These are phyloP conservation scores for Colletotrichum eremochloae DNA, from an alignment of 2,329 filamentous ascomycete species.

Conservation along the genomic window DNA sequence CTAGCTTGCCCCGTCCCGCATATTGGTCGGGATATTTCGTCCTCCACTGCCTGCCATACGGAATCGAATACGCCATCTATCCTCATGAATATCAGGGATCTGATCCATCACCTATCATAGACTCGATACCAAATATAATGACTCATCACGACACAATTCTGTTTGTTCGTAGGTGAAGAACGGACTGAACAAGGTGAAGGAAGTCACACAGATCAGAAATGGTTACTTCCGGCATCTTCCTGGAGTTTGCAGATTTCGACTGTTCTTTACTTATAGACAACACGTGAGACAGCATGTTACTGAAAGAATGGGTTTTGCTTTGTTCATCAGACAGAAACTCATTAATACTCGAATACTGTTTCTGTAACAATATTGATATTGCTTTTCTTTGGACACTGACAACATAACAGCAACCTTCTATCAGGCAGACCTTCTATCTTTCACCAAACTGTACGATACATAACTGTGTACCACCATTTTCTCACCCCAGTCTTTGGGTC, in stretches of 20 bases:
- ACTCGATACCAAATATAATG: background rate
- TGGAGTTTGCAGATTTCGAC: background rate
- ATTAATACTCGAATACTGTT: background rate
- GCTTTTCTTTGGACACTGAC: background rate
- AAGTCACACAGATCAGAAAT: background rate
- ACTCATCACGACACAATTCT: background rate
- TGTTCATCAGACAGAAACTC: background rate
- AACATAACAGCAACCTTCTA: background rate
- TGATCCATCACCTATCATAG: no score
- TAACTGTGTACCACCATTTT: background rate
- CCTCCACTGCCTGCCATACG: background rate
- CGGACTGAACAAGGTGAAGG: background rate
- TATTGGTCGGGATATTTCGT: background rate
- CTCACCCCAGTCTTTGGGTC: background rate
- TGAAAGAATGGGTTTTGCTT: background rate
- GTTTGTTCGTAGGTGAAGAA: background rate
- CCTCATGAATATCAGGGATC: no score
- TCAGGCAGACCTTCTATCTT: background rate
- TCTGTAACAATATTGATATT: background rate
- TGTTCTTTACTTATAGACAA: background rate
- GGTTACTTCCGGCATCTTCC: background rate
- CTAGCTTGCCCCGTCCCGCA: no score
- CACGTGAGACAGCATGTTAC: background rate
- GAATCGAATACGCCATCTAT: no score
- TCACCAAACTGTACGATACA: background rate